phyloP scores from a whole-genome alignment of 179 eudicot genomes.

The Pouteria campechiana region DNA sequence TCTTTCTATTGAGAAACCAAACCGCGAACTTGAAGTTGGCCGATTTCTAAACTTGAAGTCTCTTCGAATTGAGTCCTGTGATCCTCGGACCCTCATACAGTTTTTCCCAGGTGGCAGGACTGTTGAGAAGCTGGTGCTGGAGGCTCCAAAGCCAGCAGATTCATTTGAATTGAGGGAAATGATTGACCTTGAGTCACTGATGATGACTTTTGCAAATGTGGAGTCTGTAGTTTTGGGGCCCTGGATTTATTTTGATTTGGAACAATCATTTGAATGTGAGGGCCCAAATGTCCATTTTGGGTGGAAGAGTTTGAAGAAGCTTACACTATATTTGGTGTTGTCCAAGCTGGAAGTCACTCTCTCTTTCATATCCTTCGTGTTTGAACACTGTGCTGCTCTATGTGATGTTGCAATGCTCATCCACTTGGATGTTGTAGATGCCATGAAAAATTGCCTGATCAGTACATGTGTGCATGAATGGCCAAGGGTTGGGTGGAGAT shows the following conservation, averaged over 20 bases:
- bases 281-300: slow-evolving; percentile 7
- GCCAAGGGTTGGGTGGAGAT: slow-evolving; percentile 35
- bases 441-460: slow-evolving; percentile 17
- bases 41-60: slow-evolving; percentile 21
- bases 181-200: slow-evolving; percentile 16
- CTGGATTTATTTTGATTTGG: slow-evolving; percentile 28
- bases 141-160: slow-evolving; percentile 10
- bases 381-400: slow-evolving; percentile 26
- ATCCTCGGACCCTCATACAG: slow-evolving; percentile 13
- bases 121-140: slow-evolving; percentile 20
- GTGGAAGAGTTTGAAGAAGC: slow-evolving; percentile 23
- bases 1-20: slow-evolving; percentile 29
- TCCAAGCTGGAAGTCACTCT: slow-evolving; percentile 19
- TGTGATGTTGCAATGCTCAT: slow-evolving; percentile 28
- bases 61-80: slow-evolving; percentile 20
- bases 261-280: slow-evolving; percentile 15
- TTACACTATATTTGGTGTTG: slow-evolving; percentile 25
- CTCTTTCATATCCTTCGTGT: slow-evolving; percentile 22
- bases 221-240: slow-evolving; percentile 25
- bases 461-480: slow-evolving; percentile 22
- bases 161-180: slow-evolving; percentile 5
- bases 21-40: slow-evolving; percentile 11
- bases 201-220: slow-evolving; percentile 16
- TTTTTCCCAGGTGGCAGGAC: slow-evolving; percentile 18
- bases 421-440: slow-evolving; percentile 28